These are phyloP conservation scores for Myxozyma lipomycoides DNA, from an alignment of 805 yeast genomes.

Conservation along the genomic window DNA sequence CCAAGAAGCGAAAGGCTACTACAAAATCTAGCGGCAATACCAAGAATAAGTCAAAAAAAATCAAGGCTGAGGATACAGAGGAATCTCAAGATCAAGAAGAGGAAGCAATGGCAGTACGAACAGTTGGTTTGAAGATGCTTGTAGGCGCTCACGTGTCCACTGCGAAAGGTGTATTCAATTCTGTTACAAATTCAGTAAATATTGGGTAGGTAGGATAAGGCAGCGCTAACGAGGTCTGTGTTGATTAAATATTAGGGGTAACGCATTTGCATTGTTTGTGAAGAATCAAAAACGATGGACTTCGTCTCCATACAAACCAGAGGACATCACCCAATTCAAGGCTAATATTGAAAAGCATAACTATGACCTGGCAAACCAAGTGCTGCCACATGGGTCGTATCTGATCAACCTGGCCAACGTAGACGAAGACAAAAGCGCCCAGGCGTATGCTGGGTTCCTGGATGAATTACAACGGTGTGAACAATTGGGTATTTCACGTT, in stretches of 20 bases:
- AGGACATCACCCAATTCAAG: constrained; percentile 65
- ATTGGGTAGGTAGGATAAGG: constrained; percentile 41
- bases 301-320: constrained; percentile 66
- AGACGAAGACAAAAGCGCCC: constrained; percentile 68
- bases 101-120: constrained; percentile 41
- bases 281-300: constrained; percentile 91
- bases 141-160: constrained; percentile 25
- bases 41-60: too few relatives aligned
- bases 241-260: constrained; percentile 44
- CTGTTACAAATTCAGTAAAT: constrained; percentile 55
- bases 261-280: constrained; percentile 84
- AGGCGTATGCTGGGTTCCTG: constrained; percentile 69
- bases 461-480: constrained; percentile 91
- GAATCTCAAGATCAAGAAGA: background rate
- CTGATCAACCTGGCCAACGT: constrained; percentile 92
- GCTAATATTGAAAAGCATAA: constrained; percentile 57
- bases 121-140: constrained; percentile 39
- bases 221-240: background rate
- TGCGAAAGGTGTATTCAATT: constrained; percentile 43
- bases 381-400: constrained; percentile 92
- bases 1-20: too few relatives aligned
- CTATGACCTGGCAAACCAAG: constrained; percentile 71
- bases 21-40: too few relatives aligned
- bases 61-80: too few relatives aligned
- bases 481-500: constrained; percentile 72